Conservation (phyloP, 1,139 yeast species). For the Hemisphaericaspora xylanilytica region DNA sequence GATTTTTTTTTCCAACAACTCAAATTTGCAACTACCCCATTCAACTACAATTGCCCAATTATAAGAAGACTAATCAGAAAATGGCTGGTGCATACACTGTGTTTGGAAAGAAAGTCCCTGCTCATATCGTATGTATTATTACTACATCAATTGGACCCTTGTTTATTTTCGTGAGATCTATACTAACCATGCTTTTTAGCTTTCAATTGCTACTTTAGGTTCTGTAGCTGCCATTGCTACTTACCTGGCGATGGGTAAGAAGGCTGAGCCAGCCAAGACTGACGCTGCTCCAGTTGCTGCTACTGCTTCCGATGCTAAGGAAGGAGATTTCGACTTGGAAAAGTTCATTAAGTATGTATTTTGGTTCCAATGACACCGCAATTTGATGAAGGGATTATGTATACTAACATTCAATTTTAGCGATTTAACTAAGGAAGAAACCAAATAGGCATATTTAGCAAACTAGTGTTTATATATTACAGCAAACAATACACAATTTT, state of each 20-base stretch:
- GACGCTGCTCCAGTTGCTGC: constrained; percentile 26
- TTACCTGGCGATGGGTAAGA: constrained; percentile 11
- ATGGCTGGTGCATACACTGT: constrained; percentile 67
- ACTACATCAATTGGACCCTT: background rate
- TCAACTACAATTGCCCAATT: background rate
- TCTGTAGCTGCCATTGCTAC: constrained; percentile 44
- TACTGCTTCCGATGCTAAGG: constrained; percentile 30
- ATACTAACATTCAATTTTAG: constrained; percentile 34
- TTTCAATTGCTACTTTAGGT: constrained; percentile 46
- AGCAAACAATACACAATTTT: background rate
- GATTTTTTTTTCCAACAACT: background rate
- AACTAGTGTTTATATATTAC: background rate
- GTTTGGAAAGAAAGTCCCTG: constrained; percentile 61
- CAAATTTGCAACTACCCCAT: background rate
- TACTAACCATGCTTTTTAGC: constrained; percentile 24
- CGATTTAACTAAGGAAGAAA: constrained; percentile 44
- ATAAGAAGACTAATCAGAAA: constrained; percentile 7
- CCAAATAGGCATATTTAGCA: constrained; percentile 22
- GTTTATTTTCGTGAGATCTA: too few relatives aligned
- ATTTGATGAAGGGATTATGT: background rate
- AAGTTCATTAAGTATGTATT: constrained; percentile 54
- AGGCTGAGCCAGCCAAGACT: constrained; percentile 24
- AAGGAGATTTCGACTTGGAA: constrained; percentile 62
- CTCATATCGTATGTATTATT: constrained; percentile 54
- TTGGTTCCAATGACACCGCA: background rate